Percentiles rank a stretch among this genome's conserved stretches.
Conservation (phyloP, 495 filamentous ascomycete genomes). For the Beverwykella pulmonaria region DNA sequence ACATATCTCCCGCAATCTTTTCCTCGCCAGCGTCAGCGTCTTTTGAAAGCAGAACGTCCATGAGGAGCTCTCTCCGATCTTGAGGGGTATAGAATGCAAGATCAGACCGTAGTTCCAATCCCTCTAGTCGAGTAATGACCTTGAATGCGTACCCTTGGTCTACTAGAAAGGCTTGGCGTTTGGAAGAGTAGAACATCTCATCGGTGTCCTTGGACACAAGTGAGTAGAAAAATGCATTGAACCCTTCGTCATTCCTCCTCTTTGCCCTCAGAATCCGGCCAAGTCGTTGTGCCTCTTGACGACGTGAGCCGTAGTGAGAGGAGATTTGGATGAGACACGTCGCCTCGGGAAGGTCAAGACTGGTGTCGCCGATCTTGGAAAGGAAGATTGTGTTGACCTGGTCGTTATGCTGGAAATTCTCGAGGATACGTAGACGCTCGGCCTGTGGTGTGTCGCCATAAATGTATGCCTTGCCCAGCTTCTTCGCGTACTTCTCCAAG, state of each 20-base stretch:
- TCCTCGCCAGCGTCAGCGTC: conserved; percentile 78
- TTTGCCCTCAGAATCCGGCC: conserved; percentile 96
- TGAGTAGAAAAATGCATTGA: conserved; percentile 99
- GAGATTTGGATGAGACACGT: conserved; percentile 98
- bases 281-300: conserved; percentile 94
- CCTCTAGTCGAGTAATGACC: conserved; percentile 94
- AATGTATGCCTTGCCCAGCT: conserved; percentile 87
- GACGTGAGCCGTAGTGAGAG: conserved; percentile 95
- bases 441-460: conserved; percentile 85
- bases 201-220: conserved; percentile 95
- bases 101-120: conserved; percentile 79
- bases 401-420: conserved; percentile 96
- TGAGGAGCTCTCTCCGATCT: conserved; percentile 85
- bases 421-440: conserved; percentile 86
- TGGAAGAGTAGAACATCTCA: conserved; percentile 98
- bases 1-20: conserved; percentile 80
- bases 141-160: conserved; percentile 99
- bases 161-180: conserved; percentile 95
- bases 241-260: conserved; percentile 95
- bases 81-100: conserved; percentile 78
- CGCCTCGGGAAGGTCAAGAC: conserved; percentile 92
- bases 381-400: conserved; percentile 94
- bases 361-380: conserved; percentile 97
- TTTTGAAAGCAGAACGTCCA: conserved; percentile 90
- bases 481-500: conserved; percentile 79